These are phyloP conservation scores for Calonectria fujianensis DNA, from an alignment of 2,329 filamentous ascomycete species.

Conservation along the genomic window DNA sequence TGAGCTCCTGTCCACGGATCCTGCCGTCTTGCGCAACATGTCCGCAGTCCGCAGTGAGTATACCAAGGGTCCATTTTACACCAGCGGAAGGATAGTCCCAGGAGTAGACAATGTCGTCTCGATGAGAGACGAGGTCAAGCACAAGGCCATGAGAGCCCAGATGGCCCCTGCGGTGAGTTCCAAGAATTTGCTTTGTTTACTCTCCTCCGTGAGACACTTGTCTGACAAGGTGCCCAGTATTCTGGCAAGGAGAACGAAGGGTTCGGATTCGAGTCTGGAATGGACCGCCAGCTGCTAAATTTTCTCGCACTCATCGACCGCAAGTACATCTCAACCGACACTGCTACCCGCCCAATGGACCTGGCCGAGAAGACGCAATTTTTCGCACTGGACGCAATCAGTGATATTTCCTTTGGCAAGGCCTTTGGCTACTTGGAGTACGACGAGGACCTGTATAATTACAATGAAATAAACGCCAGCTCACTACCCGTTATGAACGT, in stretches of 20 bases:
- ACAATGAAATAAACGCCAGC: slow-evolving; percentile 67
- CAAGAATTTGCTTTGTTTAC: background rate
- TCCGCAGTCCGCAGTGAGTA: slow-evolving; percentile 62
- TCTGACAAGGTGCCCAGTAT: slow-evolving; percentile 62
- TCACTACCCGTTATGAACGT: slow-evolving; percentile 62
- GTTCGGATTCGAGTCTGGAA: slow-evolving; percentile 63
- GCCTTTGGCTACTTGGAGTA: slow-evolving; percentile 70
- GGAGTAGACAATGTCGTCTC: slow-evolving; percentile 73
- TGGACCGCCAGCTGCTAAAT: slow-evolving; percentile 61
- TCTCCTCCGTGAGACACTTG: background rate
- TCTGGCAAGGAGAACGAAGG: slow-evolving; percentile 69
- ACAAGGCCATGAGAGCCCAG: slow-evolving; percentile 65
- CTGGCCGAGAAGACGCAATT: slow-evolving; percentile 70
- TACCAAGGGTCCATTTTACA: slow-evolving; percentile 66
- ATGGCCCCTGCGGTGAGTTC: slow-evolving; percentile 65
- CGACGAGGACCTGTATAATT: slow-evolving; percentile 68
- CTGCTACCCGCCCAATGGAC: slow-evolving; percentile 64
- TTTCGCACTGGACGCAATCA: slow-evolving; percentile 73
- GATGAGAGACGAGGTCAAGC: slow-evolving; percentile 67
- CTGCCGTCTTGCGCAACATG: slow-evolving; percentile 62
- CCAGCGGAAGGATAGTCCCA: slow-evolving; percentile 70
- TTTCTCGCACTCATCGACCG: slow-evolving; percentile 67
- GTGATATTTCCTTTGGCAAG: slow-evolving; percentile 70
- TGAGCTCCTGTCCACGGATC: slow-evolving; percentile 63
- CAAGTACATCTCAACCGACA: slow-evolving; percentile 66